Evolutionary conservation across 2,329 filamentous ascomycete species (phyloP).

Genomic region (Claviceps sp.): DNA sequence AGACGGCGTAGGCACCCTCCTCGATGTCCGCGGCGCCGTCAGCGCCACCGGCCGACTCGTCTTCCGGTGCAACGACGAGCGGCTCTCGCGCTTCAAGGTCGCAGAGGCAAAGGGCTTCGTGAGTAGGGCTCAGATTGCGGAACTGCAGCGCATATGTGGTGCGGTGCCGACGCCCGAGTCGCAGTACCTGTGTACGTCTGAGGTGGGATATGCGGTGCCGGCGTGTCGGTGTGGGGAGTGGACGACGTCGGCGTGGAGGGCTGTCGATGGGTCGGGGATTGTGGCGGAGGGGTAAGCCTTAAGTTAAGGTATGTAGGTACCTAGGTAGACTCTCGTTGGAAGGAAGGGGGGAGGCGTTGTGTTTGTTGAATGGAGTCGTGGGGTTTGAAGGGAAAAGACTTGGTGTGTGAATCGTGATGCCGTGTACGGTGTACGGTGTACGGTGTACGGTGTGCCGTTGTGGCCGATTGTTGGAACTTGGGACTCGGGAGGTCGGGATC

Average conservation of each 20-base stretch:
- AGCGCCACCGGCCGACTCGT: constrained; percentile 2
- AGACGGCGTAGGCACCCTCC: constrained; percentile 3
- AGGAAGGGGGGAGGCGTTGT: too few relatives aligned
- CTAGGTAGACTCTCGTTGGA: too few relatives aligned
- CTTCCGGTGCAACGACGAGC: constrained; percentile 1
- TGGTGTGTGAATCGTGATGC: too few relatives aligned
- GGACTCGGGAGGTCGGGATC: too few relatives aligned
- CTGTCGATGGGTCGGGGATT: background rate
- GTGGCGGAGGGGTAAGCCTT: too few relatives aligned
- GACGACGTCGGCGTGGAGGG: constrained; percentile 1
- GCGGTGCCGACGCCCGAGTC: constrained; percentile 1
- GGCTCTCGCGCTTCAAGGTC: constrained; percentile 1
- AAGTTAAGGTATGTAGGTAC: too few relatives aligned
- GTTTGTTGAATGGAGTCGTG: too few relatives aligned
- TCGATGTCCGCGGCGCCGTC: constrained; percentile 4
- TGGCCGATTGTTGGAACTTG: too few relatives aligned
- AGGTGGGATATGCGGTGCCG: background rate
- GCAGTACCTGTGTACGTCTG: background rate
- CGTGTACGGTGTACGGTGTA: too few relatives aligned
- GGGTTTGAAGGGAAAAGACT: too few relatives aligned
- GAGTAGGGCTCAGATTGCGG: background rate
- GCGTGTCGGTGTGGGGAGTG: constrained; percentile 4
- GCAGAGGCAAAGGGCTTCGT: constrained; percentile 2
- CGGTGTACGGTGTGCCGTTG: too few relatives aligned
- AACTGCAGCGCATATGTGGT: constrained; percentile 2